Evolutionary conservation across 129 eudicot genomes (phyloP).

Genomic region (Flaveria brownii): DNA sequence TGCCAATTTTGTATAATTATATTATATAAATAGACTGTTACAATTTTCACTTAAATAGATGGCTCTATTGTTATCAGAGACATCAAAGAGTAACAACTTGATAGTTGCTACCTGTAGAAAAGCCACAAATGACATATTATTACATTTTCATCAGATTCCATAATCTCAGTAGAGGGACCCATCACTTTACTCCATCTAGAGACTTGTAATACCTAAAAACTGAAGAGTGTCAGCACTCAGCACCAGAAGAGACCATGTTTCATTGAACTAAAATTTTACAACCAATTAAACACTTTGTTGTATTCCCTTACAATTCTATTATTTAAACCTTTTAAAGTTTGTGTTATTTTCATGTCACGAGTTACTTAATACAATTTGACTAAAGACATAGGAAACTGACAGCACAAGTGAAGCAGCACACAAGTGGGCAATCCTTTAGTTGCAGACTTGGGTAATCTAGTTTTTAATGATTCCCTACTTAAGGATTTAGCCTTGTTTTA

Average conservation of each 20-base stretch:
- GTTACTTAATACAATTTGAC: constrained; percentile 7
- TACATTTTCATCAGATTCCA: constrained; percentile 20
- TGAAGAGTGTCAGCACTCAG: neutral
- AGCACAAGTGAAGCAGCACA: neutral
- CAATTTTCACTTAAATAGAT: neutral
- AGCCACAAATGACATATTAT: neutral
- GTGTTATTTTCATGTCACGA: neutral
- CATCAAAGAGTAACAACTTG: constrained; percentile 20
- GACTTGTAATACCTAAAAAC: neutral
- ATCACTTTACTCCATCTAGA: constrained; percentile 3
- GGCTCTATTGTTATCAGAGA: constrained; percentile 11
- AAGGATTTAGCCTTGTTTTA: neutral
- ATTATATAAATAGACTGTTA: neutral
- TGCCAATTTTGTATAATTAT: neutral
- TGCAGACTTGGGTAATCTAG: neutral
- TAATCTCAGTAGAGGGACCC: neutral
- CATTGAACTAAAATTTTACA: constrained; percentile 11
- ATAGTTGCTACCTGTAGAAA: neutral
- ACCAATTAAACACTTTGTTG: neutral
- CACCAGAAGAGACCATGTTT: neutral
- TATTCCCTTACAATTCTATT: constrained; percentile 6
- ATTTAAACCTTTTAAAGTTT: constrained; percentile 7
- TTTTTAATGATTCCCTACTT: neutral
- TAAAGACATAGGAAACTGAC: neutral
- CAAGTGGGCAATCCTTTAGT: neutral